These are phyloP conservation scores for Aspergillus ochraceoroseus DNA, from an alignment of 2,329 filamentous ascomycete genomes.

Conservation along the genomic window DNA sequence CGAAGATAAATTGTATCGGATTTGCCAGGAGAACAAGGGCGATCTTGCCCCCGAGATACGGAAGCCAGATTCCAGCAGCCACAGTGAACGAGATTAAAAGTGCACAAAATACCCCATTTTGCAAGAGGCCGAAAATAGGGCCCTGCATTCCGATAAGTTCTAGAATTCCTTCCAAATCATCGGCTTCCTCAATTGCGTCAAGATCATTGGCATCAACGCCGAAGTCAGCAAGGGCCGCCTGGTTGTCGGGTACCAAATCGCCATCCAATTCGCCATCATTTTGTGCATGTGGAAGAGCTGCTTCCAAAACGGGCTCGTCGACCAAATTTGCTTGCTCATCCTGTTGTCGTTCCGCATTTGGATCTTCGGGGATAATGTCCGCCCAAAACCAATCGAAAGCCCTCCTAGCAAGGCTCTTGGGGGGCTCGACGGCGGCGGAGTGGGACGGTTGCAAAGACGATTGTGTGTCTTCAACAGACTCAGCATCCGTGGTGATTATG, in stretches of 20 bases:
- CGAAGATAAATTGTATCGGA: slow-evolving; percentile 62
- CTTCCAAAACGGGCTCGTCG: slow-evolving; percentile 56
- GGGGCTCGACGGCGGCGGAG: slow-evolving; percentile 15
- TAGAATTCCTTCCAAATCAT: slow-evolving; percentile 93
- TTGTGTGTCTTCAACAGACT: slow-evolving; percentile 5
- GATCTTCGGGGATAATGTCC: slow-evolving; percentile 30
- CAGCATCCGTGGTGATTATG: not conserved
- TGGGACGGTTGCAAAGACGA: slow-evolving; percentile 9
- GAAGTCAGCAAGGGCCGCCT: slow-evolving; percentile 47
- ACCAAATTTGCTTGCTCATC: slow-evolving; percentile 58
- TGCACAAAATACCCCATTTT: slow-evolving; percentile 91
- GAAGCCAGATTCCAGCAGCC: slow-evolving; percentile 78
- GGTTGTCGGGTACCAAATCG: slow-evolving; percentile 23
- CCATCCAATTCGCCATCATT: slow-evolving; percentile 41
- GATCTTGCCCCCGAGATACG: slow-evolving; percentile 86
- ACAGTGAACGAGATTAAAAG: slow-evolving; percentile 85
- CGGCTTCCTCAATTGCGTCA: slow-evolving; percentile 62
- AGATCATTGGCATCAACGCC: slow-evolving; percentile 61
- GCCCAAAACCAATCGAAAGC: slow-evolving; percentile 47
- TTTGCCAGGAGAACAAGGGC: slow-evolving; percentile 74
- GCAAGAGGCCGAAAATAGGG: slow-evolving; percentile 79
- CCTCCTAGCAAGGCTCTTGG: slow-evolving; percentile 24
- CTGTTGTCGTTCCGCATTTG: slow-evolving; percentile 39
- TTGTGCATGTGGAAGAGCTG: slow-evolving; percentile 55
- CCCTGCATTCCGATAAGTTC: slow-evolving; percentile 96